Evolutionary conservation across 2,329 filamentous ascomycete species (phyloP).

Genomic region (Grosmannia clavigera): DNA sequence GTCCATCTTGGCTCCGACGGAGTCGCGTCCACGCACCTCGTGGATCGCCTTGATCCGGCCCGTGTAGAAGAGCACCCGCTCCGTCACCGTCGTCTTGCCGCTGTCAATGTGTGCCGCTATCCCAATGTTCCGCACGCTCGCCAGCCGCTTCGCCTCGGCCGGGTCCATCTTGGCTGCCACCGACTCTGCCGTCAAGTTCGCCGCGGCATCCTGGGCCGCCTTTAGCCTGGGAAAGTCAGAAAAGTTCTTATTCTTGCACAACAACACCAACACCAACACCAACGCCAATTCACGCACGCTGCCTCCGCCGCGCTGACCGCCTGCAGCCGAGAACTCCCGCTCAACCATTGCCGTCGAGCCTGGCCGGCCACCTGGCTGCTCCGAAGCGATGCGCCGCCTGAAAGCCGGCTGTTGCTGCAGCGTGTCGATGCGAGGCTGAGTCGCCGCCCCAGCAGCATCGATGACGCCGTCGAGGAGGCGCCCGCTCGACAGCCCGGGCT

Average conservation of each 20-base stretch:
- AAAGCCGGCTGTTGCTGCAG: too few species aligned
- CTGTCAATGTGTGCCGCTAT: slow-evolving; percentile 99
- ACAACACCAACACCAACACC: background rate
- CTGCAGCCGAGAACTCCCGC: slow-evolving; percentile 21
- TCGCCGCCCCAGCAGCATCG: background rate
- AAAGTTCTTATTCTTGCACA: background rate
- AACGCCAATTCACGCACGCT: slow-evolving; percentile 21
- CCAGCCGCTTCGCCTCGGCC: slow-evolving; percentile 64
- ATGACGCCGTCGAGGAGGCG: background rate
- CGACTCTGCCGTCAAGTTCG: slow-evolving; percentile 39
- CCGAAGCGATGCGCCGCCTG: background rate
- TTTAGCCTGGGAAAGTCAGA: slow-evolving; percentile 24
- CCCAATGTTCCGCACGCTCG: slow-evolving; percentile 87
- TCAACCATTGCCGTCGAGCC: slow-evolving; percentile 24
- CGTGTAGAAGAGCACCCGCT: slow-evolving; percentile 96
- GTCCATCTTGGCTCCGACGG: slow-evolving; percentile 98
- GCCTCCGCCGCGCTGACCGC: slow-evolving; percentile 23
- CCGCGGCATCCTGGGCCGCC: slow-evolving; percentile 39
- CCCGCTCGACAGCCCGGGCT: background rate
- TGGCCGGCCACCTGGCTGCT: slow-evolving; percentile 8
- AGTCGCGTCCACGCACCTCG: slow-evolving; percentile 89
- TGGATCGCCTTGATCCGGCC: slow-evolving; percentile 94
- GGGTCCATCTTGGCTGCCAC: slow-evolving; percentile 71
- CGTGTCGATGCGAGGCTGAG: background rate
- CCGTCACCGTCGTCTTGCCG: slow-evolving; percentile 92